Conservation (phyloP, 345 rosid genomes). For the Linum trigynum region DNA sequence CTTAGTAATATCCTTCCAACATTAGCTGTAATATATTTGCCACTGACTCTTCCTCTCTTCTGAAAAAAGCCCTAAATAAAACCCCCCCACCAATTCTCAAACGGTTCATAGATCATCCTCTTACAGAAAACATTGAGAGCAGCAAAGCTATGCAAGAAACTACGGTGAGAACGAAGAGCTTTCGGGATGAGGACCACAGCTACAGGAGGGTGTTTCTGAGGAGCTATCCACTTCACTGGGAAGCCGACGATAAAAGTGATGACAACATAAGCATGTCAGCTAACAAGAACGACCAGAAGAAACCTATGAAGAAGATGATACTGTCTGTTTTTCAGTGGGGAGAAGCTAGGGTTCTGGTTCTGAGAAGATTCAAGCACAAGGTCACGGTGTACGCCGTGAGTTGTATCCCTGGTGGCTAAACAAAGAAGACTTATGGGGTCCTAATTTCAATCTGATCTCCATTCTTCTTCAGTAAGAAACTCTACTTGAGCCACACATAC, state of each 20-base stretch:
- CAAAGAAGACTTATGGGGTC: slow-evolving; percentile 16
- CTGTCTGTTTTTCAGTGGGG: slow-evolving; percentile 32
- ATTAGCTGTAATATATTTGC: too few relatives aligned
- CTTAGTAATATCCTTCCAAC: too few relatives aligned
- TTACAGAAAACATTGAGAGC: too few relatives aligned
- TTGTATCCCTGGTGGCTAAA: slow-evolving; percentile 22
- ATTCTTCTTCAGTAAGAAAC: not conserved
- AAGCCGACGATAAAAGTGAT: slow-evolving; percentile 18
- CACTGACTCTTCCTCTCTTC: too few relatives aligned
- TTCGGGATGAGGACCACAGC: slow-evolving; percentile 35
- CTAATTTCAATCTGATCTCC: slow-evolving; percentile 25
- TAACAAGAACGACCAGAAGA: slow-evolving; percentile 15
- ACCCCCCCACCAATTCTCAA: too few relatives aligned
- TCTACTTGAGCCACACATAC: not conserved
- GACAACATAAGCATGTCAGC: slow-evolving; percentile 11
- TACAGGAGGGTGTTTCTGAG: slow-evolving; percentile 39
- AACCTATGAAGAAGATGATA: slow-evolving; percentile 31
- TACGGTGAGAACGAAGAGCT: slow-evolving; percentile 27
- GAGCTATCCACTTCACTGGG: slow-evolving; percentile 51
- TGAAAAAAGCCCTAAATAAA: too few relatives aligned
- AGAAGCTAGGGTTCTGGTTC: slow-evolving; percentile 28
- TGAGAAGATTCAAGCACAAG: slow-evolving; percentile 39
- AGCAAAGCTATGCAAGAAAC: slow-evolving; percentile 5
- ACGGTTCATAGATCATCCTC: too few relatives aligned
- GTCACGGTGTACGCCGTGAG: slow-evolving; percentile 27